These are phyloP conservation scores for Xylaria sp. DNA, from an alignment of 2,329 filamentous ascomycete genomes.

Conservation along the genomic window DNA sequence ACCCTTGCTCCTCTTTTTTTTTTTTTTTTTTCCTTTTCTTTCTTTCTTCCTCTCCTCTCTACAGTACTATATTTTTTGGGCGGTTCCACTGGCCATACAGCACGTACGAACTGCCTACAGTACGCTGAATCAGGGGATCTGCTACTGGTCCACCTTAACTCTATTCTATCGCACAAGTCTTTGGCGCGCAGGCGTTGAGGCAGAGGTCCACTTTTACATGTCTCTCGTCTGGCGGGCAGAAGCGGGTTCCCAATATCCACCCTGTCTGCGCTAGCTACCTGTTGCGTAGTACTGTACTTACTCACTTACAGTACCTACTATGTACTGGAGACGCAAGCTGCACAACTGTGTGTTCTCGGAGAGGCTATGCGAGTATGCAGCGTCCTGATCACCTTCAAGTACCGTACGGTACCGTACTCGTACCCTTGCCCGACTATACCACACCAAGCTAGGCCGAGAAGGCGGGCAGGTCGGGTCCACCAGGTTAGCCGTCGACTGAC, in stretches of 20 bases:
- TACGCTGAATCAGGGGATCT: conserved; percentile 12
- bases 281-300: not conserved
- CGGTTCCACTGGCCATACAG: conserved; percentile 13
- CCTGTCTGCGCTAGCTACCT: not conserved
- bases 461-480: conserved; percentile 7
- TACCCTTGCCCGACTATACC: not conserved
- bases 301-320: no score
- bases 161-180: conserved; percentile 14
- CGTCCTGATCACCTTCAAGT: not conserved
- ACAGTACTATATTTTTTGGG: no score
- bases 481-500: not conserved
- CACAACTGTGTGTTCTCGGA: not conserved
- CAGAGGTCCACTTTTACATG: conserved; percentile 1
- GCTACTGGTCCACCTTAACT: not conserved
- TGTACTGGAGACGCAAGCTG: not conserved
- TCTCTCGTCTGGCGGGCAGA: not conserved
- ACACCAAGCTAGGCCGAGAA: not conserved
- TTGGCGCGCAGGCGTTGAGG: conserved; percentile 17
- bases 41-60: not conserved
- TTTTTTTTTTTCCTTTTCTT: not conserved
- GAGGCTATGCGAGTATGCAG: no score
- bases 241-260: not conserved
- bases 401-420: not conserved
- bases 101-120: no score
- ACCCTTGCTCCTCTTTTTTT: conserved; percentile 13